Evolutionary conservation across 108 stramenopile species (phyloP).

Genomic region (Skeletonema menzelii): DNA sequence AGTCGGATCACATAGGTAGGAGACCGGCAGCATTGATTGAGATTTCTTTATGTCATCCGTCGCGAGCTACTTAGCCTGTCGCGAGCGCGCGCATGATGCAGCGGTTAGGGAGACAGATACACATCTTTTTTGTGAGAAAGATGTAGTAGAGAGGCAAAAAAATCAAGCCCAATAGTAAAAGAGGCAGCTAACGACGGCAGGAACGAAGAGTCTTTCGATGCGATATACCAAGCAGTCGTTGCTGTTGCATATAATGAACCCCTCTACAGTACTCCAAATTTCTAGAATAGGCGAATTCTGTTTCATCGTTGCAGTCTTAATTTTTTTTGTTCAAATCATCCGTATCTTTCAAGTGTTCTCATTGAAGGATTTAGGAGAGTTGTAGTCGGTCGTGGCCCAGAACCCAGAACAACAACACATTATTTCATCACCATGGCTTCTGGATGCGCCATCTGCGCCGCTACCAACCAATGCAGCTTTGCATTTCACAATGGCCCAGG

Average conservation of each 20-base stretch:
- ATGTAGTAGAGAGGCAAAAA: no score
- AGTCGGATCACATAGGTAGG: no score
- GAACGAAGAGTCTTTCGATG: no score
- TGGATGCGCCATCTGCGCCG: constrained; percentile 35
- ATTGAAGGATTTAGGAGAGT: neutral
- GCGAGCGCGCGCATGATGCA: no score
- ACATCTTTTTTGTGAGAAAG: neutral
- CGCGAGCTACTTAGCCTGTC: no score
- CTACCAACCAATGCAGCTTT: constrained; percentile 31
- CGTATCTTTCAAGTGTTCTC: neutral
- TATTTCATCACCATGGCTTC: neutral
- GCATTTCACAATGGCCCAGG: constrained; percentile 40
- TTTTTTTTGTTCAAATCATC: neutral
- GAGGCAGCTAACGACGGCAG: no score
- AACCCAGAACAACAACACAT: neutral
- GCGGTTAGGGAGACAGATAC: no score
- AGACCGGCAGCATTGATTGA: no score
- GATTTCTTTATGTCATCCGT: neutral
- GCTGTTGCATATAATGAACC: no score
- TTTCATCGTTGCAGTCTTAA: neutral
- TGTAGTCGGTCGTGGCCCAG: neutral
- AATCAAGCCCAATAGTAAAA: no score
- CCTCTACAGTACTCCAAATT: neutral
- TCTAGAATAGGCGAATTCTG: neutral
- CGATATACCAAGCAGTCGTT: no score